Conservation (phyloP, 176 grass and related monocot genomes). For the Luzula sylvatica region DNA sequence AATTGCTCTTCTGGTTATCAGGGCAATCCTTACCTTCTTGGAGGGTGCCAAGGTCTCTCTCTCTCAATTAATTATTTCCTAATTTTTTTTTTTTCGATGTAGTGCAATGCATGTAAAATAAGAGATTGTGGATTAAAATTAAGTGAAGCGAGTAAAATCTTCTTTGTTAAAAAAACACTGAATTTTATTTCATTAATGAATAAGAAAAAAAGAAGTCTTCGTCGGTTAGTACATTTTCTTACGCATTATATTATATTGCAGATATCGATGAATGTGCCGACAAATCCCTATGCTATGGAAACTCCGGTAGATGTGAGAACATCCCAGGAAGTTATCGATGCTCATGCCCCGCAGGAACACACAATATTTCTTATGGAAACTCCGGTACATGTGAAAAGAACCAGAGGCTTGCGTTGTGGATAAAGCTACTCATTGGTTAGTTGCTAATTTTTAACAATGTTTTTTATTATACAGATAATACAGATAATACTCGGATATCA, state of each 20-base stretch:
- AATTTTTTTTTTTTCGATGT: neutral
- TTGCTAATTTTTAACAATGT: neutral
- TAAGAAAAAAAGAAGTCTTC: neutral
- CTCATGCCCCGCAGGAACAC: constrained; percentile 29
- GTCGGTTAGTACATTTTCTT: neutral
- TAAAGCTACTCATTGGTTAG: constrained; percentile 42
- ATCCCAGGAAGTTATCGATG: constrained; percentile 31
- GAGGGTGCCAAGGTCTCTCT: constrained; percentile 38
- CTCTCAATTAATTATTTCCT: neutral
- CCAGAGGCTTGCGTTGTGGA: constrained; percentile 8
- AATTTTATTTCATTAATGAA: neutral
- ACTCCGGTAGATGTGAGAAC: constrained; percentile 36
- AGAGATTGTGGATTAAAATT: no score
- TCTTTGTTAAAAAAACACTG: neutral
- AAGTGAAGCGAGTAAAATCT: neutral
- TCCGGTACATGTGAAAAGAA: constrained; percentile 25
- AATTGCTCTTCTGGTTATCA: no score
- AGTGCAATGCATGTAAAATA: neutral
- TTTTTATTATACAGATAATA: neutral
- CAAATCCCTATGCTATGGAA: constrained; percentile 30
- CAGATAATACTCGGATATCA: neutral
- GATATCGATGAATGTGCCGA: constrained; percentile 55
- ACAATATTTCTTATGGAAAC: constrained; percentile 24
- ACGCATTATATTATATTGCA: neutral
- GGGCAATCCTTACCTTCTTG: constrained; percentile 46